These are phyloP conservation scores for Cutaneotrichosporon dermatis DNA, from an alignment of 1,284 basidiomycete species.

Conservation along the genomic window DNA sequence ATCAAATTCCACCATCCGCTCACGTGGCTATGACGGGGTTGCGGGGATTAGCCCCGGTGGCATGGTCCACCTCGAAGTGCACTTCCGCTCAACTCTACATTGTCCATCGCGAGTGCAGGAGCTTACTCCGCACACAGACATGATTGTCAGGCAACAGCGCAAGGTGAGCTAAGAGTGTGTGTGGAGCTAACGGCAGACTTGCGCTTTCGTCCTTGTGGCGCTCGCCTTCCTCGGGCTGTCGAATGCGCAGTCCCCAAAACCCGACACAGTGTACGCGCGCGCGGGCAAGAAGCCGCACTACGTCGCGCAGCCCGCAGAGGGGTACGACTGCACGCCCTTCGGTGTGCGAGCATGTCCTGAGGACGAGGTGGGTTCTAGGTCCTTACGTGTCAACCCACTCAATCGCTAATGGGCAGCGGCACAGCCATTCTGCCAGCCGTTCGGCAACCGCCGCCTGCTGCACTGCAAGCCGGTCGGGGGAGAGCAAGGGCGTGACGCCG, in stretches of 20 bases:
- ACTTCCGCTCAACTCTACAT: no score
- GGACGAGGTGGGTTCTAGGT: constrained; percentile 59
- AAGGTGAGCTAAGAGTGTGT: constrained; percentile 4
- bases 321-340: constrained; percentile 63
- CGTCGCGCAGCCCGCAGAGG: constrained; percentile 31
- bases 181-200: constrained; percentile 10
- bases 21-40: constrained; percentile 4
- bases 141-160: constrained; percentile 5
- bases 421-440: constrained; percentile 86
- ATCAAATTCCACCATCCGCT: background rate
- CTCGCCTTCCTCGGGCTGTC: constrained; percentile 10
- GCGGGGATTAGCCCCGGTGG: constrained; percentile 11
- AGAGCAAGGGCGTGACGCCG: constrained; percentile 56
- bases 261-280: no score
- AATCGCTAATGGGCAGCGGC: constrained; percentile 54
- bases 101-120: no score
- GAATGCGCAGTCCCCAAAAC: background rate
- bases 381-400: no score
- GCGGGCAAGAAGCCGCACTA: constrained; percentile 22
- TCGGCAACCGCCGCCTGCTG: constrained; percentile 78
- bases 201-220: constrained; percentile 14
- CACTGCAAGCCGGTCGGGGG: constrained; percentile 60
- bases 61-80: background rate
- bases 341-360: constrained; percentile 79
- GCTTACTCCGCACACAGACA: background rate